Evolutionary conservation across 352 stramenopile genomes (phyloP).

Genomic region (Pythium guiyangense): DNA sequence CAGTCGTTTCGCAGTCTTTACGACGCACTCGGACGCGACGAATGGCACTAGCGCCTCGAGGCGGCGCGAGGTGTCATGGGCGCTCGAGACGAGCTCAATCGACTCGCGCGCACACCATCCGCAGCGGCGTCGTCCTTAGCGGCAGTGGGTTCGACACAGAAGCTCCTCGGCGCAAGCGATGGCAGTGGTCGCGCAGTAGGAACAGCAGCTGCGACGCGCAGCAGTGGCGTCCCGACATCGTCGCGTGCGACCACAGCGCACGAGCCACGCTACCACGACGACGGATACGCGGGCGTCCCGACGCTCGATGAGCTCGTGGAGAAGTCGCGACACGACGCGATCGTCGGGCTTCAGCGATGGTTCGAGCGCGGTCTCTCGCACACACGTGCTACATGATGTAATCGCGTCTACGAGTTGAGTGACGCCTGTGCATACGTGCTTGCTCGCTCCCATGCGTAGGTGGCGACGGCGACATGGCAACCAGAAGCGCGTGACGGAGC

Average conservation of each 20-base stretch:
- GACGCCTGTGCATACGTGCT: not conserved
- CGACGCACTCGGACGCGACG: no score
- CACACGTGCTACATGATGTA: not conserved
- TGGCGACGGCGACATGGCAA: constrained; percentile 28
- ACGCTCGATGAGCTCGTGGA: constrained; percentile 36
- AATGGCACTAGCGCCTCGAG: not conserved
- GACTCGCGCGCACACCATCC: not conserved
- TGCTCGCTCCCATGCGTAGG: constrained; percentile 7
- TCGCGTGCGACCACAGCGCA: not conserved
- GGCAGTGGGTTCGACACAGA: not conserved
- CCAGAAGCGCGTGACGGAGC: constrained; percentile 24
- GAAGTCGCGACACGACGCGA: constrained; percentile 30
- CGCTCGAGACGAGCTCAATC: not conserved
- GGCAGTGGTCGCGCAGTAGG: no score
- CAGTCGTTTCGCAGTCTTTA: no score
- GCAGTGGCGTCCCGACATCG: not conserved
- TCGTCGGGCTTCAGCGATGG: constrained; percentile 38
- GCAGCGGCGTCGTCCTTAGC: not conserved
- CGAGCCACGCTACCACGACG: not conserved
- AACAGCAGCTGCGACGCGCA: not conserved
- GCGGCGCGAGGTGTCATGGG: not conserved
- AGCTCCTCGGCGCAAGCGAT: not conserved
- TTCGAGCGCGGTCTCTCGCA: not conserved
- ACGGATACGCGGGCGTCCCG: constrained; percentile 4
- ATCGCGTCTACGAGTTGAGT: not conserved